A percentile compares a stretch with the other conserved stretches of the same genome.
phyloP scores from a whole-genome alignment of 2,329 filamentous ascomycete genomes.

The Dothideomycetidae sp. region DNA sequence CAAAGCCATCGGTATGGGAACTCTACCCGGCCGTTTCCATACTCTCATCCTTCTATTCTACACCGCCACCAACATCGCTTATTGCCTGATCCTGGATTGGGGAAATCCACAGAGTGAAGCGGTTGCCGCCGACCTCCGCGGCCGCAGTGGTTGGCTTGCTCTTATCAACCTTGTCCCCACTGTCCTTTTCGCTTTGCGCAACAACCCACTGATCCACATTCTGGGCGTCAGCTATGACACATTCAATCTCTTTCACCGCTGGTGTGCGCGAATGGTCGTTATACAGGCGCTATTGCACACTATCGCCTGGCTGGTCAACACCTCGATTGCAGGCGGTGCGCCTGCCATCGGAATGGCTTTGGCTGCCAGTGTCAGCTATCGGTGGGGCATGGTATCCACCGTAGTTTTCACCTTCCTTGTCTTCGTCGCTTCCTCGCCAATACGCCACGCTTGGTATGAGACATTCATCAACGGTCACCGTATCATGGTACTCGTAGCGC shows the following conservation, averaged over 20 bases:
- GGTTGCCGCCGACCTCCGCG: conserved; percentile 68
- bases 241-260: conserved; percentile 80
- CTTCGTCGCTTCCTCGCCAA: conserved; percentile 57
- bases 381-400: conserved; percentile 46
- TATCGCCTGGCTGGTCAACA: conserved; percentile 59
- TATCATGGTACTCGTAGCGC: conserved; percentile 50
- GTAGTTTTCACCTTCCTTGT: conserved; percentile 51
- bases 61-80: conserved; percentile 58
- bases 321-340: conserved; percentile 44
- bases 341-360: conserved; percentile 42
- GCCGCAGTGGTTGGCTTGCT: conserved; percentile 69
- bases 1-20: conserved; percentile 55
- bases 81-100: conserved; percentile 57
- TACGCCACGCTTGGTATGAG: conserved; percentile 94
- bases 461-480: conserved; percentile 86
- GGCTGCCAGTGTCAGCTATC: conserved; percentile 46
- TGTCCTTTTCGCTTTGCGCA: conserved; percentile 75
- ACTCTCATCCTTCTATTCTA: conserved; percentile 54
- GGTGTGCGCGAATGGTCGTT: conserved; percentile 63
- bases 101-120: conserved; percentile 32
- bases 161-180: conserved; percentile 86
- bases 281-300: conserved; percentile 57
- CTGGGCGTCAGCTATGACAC: conserved; percentile 89
- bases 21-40: conserved; percentile 67
- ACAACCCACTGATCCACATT: conserved; percentile 76